Evolutionary conservation across 129 eudicot genomes (phyloP), one percentile per base, ranked within the genome.

Genomic region (Pulicaria dysenterica): DNA sequence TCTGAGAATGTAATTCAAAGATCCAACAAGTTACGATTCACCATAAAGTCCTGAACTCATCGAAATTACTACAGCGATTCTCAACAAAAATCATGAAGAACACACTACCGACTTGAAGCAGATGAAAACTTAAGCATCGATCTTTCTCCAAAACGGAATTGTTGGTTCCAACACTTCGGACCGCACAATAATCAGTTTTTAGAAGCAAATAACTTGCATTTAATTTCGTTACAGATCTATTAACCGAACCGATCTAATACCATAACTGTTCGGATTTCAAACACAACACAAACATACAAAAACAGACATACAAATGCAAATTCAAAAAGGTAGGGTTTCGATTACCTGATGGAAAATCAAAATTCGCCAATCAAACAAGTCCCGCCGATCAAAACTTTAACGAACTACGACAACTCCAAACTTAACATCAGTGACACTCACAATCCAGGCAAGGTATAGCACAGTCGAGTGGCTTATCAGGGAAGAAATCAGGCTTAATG

Each of bases 251-350:
- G 72, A 74, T 74, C 72, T 64, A 74, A 73, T 14, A 50, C 64
- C 45, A 49, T n/a, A 73, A 46, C 14, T 62, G 38, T 13, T 19
- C 56, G 54, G 64, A 50, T 24, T 57, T 73, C 77, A 73, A 73
- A n/a, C 50, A 50, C 8, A 61, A 60, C 77, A 73, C 8, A 48
- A 59, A 73, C 47, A 58, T n/a, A 73, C 7, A 54, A 19, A 34
- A 41, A 19, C 36, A 11, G 10, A 4, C 15, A 69, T 13, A 46
- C 58, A 72, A 38, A 38, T 51, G 43, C 47, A 40, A 54, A 73
- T n/a, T n/a, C n/a, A 50, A 54, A 50, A 74, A 64, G 70, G 64
- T 74, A 64, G 79, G 72, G 79, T 74, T 74, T 74, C 72, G 45
- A 37, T 51, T 74, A 74, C 56, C 79, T 64, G 79, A 34, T 44